Percentiles rank a stretch among this genome's conserved stretches.
Evolutionary conservation across 352 stramenopile genomes (phyloP).

Genomic region (Peronospora farinosa): DNA sequence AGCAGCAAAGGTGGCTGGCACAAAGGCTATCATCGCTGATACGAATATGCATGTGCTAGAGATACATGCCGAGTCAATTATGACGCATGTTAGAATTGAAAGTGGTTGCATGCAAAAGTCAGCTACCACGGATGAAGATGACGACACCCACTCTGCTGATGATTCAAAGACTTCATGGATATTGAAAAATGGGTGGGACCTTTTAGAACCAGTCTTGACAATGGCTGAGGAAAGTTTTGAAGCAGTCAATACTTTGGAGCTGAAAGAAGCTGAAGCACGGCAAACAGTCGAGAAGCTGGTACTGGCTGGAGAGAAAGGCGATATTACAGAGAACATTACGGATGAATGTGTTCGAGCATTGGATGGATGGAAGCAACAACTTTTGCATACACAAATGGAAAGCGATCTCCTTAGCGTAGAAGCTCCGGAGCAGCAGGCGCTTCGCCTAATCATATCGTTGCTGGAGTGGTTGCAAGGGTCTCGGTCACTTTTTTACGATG

Average conservation of each 20-base stretch:
- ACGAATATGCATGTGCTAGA: conserved; percentile 18
- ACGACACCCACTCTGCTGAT: conserved; percentile 18
- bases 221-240: conserved; percentile 65
- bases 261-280: conserved; percentile 54
- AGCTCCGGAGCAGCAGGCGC: conserved; percentile 46
- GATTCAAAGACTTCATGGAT: conserved; percentile 21
- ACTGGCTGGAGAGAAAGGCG: conserved; percentile 26
- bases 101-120: conserved; percentile 60
- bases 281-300: conserved; percentile 60
- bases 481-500: conserved; percentile 76
- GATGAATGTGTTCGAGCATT: conserved; percentile 71
- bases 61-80: conserved; percentile 40
- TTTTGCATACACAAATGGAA: conserved; percentile 53
- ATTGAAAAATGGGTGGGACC: conserved; percentile 25
- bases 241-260: conserved; percentile 54
- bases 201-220: conserved; percentile 51
- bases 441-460: conserved; percentile 48
- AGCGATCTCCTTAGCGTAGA: conserved; percentile 60
- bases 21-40: conserved; percentile 8
- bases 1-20: background rate
- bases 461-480: conserved; percentile 74
- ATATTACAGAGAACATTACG: conserved; percentile 30
- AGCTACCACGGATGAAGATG: conserved; percentile 22
- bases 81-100: conserved; percentile 64
- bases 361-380: conserved; percentile 59